Conservation (phyloP, 2,329 filamentous ascomycete genomes). For the Penicillium italicum region DNA sequence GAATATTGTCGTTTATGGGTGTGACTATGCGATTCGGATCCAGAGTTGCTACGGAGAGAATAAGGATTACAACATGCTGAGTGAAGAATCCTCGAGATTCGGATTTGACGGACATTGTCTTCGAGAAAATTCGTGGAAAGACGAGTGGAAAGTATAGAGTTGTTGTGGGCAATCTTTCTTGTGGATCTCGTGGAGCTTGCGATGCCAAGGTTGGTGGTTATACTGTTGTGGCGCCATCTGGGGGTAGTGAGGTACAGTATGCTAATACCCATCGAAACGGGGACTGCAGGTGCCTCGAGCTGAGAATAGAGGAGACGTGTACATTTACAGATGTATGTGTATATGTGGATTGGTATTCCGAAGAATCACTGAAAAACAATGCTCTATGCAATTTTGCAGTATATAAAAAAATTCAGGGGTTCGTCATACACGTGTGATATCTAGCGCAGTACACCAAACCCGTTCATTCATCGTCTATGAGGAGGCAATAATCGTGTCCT, state of each 20-base stretch:
- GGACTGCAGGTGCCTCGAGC: conserved; percentile 37
- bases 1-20: conserved; percentile 37
- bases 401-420: conserved; percentile 7
- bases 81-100: conserved; percentile 34
- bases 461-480: conserved; percentile 13
- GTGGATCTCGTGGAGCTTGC: conserved; percentile 39
- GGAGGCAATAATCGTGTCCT: conserved; percentile 44
- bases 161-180: conserved; percentile 39
- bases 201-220: conserved; percentile 34
- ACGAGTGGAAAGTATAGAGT: conserved; percentile 39
- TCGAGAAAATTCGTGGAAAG: conserved; percentile 40
- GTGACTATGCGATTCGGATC: conserved; percentile 48
- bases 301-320: conserved; percentile 8
- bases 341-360: background rate
- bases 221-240: conserved; percentile 34
- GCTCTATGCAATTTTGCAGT: conserved; percentile 19
- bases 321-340: too few species aligned
- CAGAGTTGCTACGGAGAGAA: conserved; percentile 45
- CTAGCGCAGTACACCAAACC: background rate
- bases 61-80: conserved; percentile 38
- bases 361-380: background rate
- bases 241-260: conserved; percentile 34
- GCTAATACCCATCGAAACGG: conserved; percentile 31
- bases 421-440: conserved; percentile 14
- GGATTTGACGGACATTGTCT: conserved; percentile 34